A percentile compares a stretch with the other conserved stretches of the same genome.
Conservation (phyloP, 2,329 filamentous ascomycete species). For the Mycocentrospora acerina region DNA sequence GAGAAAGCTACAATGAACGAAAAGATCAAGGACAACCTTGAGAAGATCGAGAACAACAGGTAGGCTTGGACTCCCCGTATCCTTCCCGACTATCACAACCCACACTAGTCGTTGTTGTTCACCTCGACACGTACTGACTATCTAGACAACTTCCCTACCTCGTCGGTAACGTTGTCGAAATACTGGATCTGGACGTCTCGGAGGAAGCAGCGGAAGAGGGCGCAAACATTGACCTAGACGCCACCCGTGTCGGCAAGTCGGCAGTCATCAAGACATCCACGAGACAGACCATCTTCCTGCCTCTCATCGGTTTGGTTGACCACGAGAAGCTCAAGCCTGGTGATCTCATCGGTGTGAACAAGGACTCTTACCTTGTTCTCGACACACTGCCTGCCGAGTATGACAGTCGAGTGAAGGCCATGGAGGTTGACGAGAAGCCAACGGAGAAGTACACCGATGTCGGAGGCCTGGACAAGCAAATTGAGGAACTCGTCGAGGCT, state of each 20-base stretch:
- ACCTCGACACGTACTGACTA: conserved; percentile 8
- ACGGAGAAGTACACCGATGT: conserved; percentile 99
- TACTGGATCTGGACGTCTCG: conserved; percentile 93
- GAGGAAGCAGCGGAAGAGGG: conserved; percentile 96
- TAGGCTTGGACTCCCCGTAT: conserved; percentile 47
- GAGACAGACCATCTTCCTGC: conserved; percentile 96
- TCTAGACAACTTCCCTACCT: conserved; percentile 92
- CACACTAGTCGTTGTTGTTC: no score
- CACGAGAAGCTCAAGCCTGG: conserved; percentile 92
- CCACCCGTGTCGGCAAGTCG: conserved; percentile 93
- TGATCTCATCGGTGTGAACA: conserved; percentile 97
- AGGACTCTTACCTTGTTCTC: conserved; percentile 96
- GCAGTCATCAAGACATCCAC: conserved; percentile 99
- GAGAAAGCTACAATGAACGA: conserved; percentile 96
- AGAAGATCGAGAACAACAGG: conserved; percentile 99
- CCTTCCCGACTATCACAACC: conserved; percentile 3
- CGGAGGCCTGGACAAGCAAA: conserved; percentile 96
- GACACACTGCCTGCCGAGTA: conserved; percentile 98
- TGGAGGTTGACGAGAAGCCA: conserved; percentile 99
- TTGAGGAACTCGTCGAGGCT: conserved; percentile 96
- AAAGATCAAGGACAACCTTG: conserved; percentile 98
- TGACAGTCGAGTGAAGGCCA: conserved; percentile 97
- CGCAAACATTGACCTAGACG: conserved; percentile 97
- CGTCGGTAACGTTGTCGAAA: conserved; percentile 96
- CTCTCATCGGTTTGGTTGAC: conserved; percentile 94